phyloP scores from a whole-genome alignment of 2,329 filamentous ascomycete species.

The Berkeleyomyces rouxiae region DNA sequence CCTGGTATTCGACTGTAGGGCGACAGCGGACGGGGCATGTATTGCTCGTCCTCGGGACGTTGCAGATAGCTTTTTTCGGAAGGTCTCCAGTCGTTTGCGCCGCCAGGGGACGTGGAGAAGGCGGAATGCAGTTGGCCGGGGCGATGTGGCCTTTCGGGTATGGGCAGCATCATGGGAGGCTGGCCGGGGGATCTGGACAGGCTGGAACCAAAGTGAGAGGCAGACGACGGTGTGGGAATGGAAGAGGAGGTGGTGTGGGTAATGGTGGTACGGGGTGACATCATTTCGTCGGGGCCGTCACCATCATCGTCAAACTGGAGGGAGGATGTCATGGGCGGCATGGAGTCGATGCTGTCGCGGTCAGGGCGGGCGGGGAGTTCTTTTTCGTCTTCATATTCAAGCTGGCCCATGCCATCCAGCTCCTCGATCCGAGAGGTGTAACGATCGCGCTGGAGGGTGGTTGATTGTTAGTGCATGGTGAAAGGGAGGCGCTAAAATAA shows the following conservation, averaged over 20 bases:
- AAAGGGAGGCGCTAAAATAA: not conserved
- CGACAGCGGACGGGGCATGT: slow-evolving; percentile 56
- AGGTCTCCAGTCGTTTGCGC: slow-evolving; percentile 18
- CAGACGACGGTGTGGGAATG: not conserved
- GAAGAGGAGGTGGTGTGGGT: not conserved
- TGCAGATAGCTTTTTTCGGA: slow-evolving; percentile 22
- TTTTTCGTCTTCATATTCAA: slow-evolving; percentile 42
- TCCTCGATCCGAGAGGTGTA: slow-evolving; percentile 85
- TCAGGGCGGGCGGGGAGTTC: slow-evolving; percentile 56
- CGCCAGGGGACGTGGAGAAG: slow-evolving; percentile 17
- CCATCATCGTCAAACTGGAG: slow-evolving; percentile 25
- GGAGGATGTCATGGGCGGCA: slow-evolving; percentile 23
- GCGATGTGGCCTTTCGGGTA: slow-evolving; percentile 8
- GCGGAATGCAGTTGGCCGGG: slow-evolving; percentile 11
- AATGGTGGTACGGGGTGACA: not conserved
- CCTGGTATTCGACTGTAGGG: slow-evolving; percentile 40
- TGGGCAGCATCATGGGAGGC: slow-evolving; percentile 3
- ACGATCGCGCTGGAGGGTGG: slow-evolving; percentile 49
- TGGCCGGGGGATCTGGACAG: not conserved
- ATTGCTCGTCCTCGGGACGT: slow-evolving; percentile 36
- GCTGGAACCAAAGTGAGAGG: slow-evolving; percentile 1
- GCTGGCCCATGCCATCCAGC: slow-evolving; percentile 51
- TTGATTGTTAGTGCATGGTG: not conserved
- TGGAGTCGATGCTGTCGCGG: slow-evolving; percentile 25
- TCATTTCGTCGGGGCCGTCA: slow-evolving; percentile 22